phyloP scores from a whole-genome alignment of 2,329 filamentous ascomycete genomes.

The Septoria linicola region DNA sequence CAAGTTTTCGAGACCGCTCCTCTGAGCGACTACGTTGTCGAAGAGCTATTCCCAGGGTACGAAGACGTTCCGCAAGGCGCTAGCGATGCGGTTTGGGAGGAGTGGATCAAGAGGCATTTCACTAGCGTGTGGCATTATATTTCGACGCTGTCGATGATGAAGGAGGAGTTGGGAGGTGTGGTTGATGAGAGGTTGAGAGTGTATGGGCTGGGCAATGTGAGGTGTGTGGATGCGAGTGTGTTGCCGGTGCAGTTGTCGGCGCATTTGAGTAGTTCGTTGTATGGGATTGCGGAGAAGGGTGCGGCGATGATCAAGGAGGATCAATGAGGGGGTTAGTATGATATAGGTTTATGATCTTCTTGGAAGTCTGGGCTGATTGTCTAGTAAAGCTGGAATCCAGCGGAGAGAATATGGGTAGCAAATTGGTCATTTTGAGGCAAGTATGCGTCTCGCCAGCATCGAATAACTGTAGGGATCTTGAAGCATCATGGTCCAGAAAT shows the following conservation, averaged over 20 bases:
- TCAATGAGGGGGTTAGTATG: not conserved
- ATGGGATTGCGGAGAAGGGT: conserved; percentile 43
- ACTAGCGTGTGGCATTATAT: conserved; percentile 36
- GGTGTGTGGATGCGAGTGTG: conserved; percentile 40
- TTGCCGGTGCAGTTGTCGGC: conserved; percentile 30
- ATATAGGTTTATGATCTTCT: too few relatives aligned
- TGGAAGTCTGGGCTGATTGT: too few relatives aligned
- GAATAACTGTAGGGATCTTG: too few relatives aligned
- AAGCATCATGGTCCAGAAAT: too few relatives aligned
- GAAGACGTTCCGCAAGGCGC: conserved; percentile 15
- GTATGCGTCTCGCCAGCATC: too few relatives aligned
- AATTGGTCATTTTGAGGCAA: too few relatives aligned
- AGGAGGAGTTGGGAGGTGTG: conserved; percentile 34
- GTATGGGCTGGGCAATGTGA: conserved; percentile 39
- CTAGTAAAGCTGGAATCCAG: too few relatives aligned
- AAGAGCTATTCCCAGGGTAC: conserved; percentile 33
- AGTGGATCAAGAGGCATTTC: conserved; percentile 29
- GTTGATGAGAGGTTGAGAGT: conserved; percentile 40
- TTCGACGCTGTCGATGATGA: conserved; percentile 33
- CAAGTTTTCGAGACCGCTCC: conserved; percentile 31
- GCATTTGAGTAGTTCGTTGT: conserved; percentile 32
- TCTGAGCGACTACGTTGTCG: conserved; percentile 30
- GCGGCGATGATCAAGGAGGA: conserved; percentile 29
- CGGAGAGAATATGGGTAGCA: too few relatives aligned
- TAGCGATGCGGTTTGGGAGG: conserved; percentile 26